phyloP scores from a whole-genome alignment of 495 filamentous ascomycete species.

The Cetradonia linearis region DNA sequence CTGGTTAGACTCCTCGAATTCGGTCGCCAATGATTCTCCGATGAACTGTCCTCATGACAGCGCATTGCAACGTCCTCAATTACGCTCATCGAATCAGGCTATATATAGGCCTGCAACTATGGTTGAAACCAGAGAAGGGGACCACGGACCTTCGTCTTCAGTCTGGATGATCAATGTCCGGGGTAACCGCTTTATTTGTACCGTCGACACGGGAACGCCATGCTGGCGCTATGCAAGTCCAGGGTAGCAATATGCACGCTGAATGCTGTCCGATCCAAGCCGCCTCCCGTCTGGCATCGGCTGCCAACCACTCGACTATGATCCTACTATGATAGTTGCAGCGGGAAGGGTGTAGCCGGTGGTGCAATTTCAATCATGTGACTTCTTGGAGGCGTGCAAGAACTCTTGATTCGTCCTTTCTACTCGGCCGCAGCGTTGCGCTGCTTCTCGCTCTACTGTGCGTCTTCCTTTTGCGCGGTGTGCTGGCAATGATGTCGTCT shows the following conservation, averaged over 20 bases:
- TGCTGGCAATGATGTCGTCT: slow-evolving; percentile 25
- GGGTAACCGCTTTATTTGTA: slow-evolving; percentile 5
- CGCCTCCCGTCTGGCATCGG: slow-evolving; percentile 8
- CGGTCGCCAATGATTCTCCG: slow-evolving; percentile 10
- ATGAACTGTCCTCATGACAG: neutral
- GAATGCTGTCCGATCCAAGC: slow-evolving; percentile 13
- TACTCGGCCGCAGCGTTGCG: slow-evolving; percentile 19
- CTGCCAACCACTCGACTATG: slow-evolving; percentile 7
- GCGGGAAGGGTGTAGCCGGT: slow-evolving; percentile 23
- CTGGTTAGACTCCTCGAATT: slow-evolving; percentile 6
- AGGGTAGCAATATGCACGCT: slow-evolving; percentile 9
- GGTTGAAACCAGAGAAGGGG: slow-evolving; percentile 2
- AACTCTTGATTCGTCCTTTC: slow-evolving; percentile 18
- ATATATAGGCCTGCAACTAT: slow-evolving; percentile 12
- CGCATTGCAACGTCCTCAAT: slow-evolving; percentile 8
- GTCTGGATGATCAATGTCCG: neutral
- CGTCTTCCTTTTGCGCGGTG: slow-evolving; percentile 22
- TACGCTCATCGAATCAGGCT: slow-evolving; percentile 9
- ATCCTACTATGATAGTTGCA: slow-evolving; percentile 13
- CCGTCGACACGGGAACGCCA: slow-evolving; percentile 11
- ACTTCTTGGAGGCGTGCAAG: slow-evolving; percentile 16
- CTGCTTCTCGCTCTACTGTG: slow-evolving; percentile 17
- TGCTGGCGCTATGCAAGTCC: slow-evolving; percentile 10
- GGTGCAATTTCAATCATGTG: slow-evolving; percentile 26
- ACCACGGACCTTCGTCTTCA: neutral